phyloP scores from a whole-genome alignment of 2,329 filamentous ascomycete species.

The Colletotrichum sp. region DNA sequence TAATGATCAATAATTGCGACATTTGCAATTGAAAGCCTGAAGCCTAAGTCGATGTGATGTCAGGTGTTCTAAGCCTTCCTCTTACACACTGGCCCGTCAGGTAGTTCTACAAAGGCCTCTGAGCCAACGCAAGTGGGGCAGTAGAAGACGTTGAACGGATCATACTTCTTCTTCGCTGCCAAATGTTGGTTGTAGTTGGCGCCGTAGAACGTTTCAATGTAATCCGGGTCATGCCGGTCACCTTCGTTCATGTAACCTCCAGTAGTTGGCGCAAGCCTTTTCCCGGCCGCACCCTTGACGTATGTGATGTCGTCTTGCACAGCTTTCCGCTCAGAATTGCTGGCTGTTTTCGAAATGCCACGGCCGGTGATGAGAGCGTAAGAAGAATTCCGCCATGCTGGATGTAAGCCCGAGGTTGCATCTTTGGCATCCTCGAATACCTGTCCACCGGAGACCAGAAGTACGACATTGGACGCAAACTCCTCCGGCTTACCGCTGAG shows the following conservation, averaged over 20 bases:
- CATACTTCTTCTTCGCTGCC: slow-evolving; percentile 36
- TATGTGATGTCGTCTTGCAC: slow-evolving; percentile 31
- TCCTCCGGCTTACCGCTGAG: slow-evolving; percentile 28
- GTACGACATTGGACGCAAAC: slow-evolving; percentile 26
- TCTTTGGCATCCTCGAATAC: slow-evolving; percentile 31
- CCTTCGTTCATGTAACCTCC: slow-evolving; percentile 50
- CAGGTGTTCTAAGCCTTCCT: background rate
- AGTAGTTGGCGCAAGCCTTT: slow-evolving; percentile 40
- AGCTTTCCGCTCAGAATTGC: slow-evolving; percentile 19
- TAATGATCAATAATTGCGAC: background rate
- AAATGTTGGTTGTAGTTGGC: slow-evolving; percentile 33
- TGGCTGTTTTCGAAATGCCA: slow-evolving; percentile 21
- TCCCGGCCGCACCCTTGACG: slow-evolving; percentile 32
- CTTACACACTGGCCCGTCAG: slow-evolving; percentile 25
- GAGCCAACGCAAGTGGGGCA: slow-evolving; percentile 44
- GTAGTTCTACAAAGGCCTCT: slow-evolving; percentile 31
- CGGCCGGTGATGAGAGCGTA: slow-evolving; percentile 21
- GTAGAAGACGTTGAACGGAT: slow-evolving; percentile 37
- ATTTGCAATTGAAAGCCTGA: background rate
- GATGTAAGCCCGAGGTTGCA: slow-evolving; percentile 28
- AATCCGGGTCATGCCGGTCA: slow-evolving; percentile 37
- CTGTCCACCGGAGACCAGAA: slow-evolving; percentile 33
- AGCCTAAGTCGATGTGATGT: background rate
- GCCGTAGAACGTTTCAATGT: slow-evolving; percentile 38
- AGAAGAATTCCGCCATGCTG: background rate